Conservation (phyloP, 106 monocot species). For the Allium fistulosum region DNA sequence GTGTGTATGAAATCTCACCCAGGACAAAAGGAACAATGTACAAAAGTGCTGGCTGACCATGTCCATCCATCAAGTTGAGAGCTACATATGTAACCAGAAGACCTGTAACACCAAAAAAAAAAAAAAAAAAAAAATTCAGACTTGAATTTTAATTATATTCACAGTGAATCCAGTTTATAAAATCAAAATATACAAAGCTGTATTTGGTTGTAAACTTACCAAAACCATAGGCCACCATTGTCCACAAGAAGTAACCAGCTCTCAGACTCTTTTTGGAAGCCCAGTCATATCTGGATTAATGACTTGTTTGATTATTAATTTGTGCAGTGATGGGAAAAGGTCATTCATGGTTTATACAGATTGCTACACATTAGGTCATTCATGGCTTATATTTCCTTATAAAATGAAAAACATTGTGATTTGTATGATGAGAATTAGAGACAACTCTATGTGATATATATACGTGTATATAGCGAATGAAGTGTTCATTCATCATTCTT, state of each 20-base stretch:
- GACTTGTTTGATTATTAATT: too few relatives aligned
- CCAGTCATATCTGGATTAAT: slow-evolving; percentile 74
- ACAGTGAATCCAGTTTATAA: neutral
- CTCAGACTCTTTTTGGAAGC: slow-evolving; percentile 75
- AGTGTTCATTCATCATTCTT: too few relatives aligned
- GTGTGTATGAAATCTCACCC: slow-evolving; percentile 22
- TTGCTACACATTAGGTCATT: too few relatives aligned
- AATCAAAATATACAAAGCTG: neutral
- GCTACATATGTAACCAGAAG: slow-evolving; percentile 68
- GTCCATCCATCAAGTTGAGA: slow-evolving; percentile 76
- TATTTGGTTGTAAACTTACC: slow-evolving; percentile 36
- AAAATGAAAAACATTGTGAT: too few relatives aligned
- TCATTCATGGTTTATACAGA: too few relatives aligned
- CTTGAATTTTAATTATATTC: neutral
- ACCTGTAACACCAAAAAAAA: slow-evolving; percentile 22
- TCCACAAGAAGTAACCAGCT: slow-evolving; percentile 91
- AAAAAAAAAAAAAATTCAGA: neutral
- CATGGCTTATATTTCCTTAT: too few relatives aligned
- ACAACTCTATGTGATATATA: too few relatives aligned
- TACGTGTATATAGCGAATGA: too few relatives aligned
- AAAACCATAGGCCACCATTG: slow-evolving; percentile 88
- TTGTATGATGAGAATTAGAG: too few relatives aligned
- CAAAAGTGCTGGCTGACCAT: slow-evolving; percentile 74
- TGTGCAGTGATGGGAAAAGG: too few relatives aligned
- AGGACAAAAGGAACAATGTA: slow-evolving; percentile 79